Evolutionary conservation across 306 rosid species (phyloP).

Genomic region (Aeschynomene evenia): DNA sequence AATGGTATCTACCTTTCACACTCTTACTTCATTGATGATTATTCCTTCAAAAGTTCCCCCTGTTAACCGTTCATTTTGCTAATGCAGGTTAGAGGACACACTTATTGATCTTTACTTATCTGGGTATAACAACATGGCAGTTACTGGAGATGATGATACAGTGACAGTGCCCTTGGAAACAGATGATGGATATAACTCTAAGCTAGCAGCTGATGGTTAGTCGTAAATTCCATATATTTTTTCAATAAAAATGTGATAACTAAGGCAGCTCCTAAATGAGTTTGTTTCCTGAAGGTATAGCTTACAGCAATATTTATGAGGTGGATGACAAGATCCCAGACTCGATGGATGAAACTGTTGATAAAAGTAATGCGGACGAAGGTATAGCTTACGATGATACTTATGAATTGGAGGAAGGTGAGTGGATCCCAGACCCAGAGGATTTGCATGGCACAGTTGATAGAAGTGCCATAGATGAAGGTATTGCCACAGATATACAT

Average conservation of each 20-base stretch:
- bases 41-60: background rate
- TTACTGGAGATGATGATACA: slow-evolving; percentile 42
- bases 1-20: slow-evolving; percentile 45
- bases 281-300: slow-evolving; percentile 38
- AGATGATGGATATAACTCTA: slow-evolving; percentile 34
- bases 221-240: background rate
- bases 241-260: background rate
- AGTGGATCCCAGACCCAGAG: slow-evolving; percentile 52
- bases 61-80: background rate
- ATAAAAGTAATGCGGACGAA: slow-evolving; percentile 24
- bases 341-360: slow-evolving; percentile 30
- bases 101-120: slow-evolving; percentile 88
- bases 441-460: slow-evolving; percentile 35
- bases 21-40: slow-evolving; percentile 10
- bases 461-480: slow-evolving; percentile 50
- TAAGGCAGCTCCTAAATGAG: slow-evolving; percentile 15
- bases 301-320: slow-evolving; percentile 28
- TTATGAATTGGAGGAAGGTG: slow-evolving; percentile 54
- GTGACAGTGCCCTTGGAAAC: slow-evolving; percentile 33
- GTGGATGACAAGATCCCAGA: slow-evolving; percentile 53
- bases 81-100: slow-evolving; percentile 82
- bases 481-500: slow-evolving; percentile 33
- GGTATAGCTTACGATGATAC: slow-evolving; percentile 34
- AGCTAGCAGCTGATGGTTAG: slow-evolving; percentile 51
- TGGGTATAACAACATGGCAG: slow-evolving; percentile 55